Evolutionary conservation across 805 yeast species (phyloP).

Genomic region (Candida chilensis): DNA sequence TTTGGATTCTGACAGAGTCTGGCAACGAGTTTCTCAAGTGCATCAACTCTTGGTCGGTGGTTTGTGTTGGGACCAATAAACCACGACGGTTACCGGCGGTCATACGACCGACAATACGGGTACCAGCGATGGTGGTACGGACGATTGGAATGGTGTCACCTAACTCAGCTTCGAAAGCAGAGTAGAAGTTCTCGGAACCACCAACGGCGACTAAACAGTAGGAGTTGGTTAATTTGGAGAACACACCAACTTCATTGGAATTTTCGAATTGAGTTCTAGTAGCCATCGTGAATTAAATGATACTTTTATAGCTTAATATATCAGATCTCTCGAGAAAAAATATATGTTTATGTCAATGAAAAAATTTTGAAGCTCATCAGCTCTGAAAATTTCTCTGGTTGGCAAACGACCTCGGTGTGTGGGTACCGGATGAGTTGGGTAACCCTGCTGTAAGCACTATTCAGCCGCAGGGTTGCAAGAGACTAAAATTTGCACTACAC

Average conservation of each 20-base stretch:
- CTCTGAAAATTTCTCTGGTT: no score
- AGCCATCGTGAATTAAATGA: slow-evolving; percentile 33
- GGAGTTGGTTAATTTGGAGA: slow-evolving; percentile 90
- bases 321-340: no score
- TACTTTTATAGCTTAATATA: background rate
- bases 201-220: slow-evolving; percentile 96
- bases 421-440: no score
- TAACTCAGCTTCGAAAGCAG: slow-evolving; percentile 95
- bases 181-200: slow-evolving; percentile 76
- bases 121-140: slow-evolving; percentile 97
- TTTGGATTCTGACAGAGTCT: slow-evolving; percentile 88
- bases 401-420: no score
- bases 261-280: slow-evolving; percentile 75
- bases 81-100: slow-evolving; percentile 99
- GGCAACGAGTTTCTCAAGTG: slow-evolving; percentile 96
- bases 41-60: slow-evolving; percentile 97
- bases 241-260: slow-evolving; percentile 89
- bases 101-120: slow-evolving; percentile 96
- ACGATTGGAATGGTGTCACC: slow-evolving; percentile 96
- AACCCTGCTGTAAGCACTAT: no score
- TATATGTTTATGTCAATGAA: no score
- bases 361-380: no score
- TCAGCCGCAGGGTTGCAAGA: no score
- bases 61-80: slow-evolving; percentile 90
- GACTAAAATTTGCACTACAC: no score